Percentiles rank a stretch among this genome's conserved stretches.
Evolutionary conservation across 2,329 filamentous ascomycete species (phyloP).

Genomic region (Lachnellula willkommii): DNA sequence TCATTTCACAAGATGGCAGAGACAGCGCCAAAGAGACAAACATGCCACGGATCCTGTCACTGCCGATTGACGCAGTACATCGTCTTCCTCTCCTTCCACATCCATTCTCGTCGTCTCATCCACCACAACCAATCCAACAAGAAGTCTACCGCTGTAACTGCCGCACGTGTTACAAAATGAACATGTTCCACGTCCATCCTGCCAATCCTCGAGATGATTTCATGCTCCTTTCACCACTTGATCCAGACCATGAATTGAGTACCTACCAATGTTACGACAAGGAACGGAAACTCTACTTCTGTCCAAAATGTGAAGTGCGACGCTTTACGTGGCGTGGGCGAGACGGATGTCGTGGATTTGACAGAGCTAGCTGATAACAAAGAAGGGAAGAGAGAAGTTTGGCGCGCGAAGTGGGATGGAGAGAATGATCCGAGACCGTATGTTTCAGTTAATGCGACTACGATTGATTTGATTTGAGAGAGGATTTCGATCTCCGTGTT

Average conservation of each 20-base stretch:
- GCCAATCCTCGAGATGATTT: slow-evolving; percentile 37
- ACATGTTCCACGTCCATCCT: slow-evolving; percentile 40
- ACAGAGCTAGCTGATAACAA: slow-evolving; percentile 20
- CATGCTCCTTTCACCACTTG: slow-evolving; percentile 39
- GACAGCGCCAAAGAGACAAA: slow-evolving; percentile 23
- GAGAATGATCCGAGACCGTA: slow-evolving; percentile 24
- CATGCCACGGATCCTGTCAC: slow-evolving; percentile 39
- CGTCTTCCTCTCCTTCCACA: slow-evolving; percentile 38
- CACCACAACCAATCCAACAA: slow-evolving; percentile 10
- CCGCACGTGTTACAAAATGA: slow-evolving; percentile 42
- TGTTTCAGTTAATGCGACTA: slow-evolving; percentile 27
- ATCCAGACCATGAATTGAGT: slow-evolving; percentile 37
- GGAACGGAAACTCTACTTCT: slow-evolving; percentile 39
- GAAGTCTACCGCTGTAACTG: slow-evolving; percentile 39
- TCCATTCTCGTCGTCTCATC: slow-evolving; percentile 17
- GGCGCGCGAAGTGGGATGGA: slow-evolving; percentile 27
- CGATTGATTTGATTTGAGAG: slow-evolving; percentile 27
- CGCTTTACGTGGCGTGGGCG: slow-evolving; percentile 37
- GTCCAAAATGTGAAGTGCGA: slow-evolving; percentile 40
- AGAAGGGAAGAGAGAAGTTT: slow-evolving; percentile 26
- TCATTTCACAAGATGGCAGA: slow-evolving; percentile 26
- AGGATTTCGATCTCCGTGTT: slow-evolving; percentile 27
- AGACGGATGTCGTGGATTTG: slow-evolving; percentile 24
- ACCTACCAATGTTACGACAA: slow-evolving; percentile 34
- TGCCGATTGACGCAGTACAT: slow-evolving; percentile 41